phyloP scores from a whole-genome alignment of 2,329 filamentous ascomycete genomes.

The Penicillium sp. region DNA sequence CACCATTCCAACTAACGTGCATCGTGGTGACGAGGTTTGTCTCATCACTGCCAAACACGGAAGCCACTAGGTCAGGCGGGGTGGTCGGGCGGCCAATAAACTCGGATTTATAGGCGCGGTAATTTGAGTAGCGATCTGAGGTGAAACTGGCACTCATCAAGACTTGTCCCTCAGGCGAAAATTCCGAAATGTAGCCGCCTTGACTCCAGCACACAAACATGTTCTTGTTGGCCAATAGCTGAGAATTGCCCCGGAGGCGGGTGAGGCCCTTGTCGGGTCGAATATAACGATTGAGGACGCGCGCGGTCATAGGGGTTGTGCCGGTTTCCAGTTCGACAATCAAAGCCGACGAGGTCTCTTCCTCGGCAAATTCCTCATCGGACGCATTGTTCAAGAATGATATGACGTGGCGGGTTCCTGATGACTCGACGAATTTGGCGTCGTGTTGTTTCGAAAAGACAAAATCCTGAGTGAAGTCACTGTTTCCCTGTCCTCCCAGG shows the following conservation, averaged over 20 bases:
- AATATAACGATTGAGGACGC: slow-evolving; percentile 25
- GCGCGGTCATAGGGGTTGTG: slow-evolving; percentile 27
- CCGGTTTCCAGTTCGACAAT: slow-evolving; percentile 31
- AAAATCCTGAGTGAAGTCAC: slow-evolving; percentile 33
- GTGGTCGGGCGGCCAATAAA: slow-evolving; percentile 34
- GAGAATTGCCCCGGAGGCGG: slow-evolving; percentile 35
- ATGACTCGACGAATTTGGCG: slow-evolving; percentile 31
- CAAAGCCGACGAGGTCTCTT: slow-evolving; percentile 29
- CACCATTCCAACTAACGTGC: slow-evolving; percentile 40
- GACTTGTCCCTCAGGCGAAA: slow-evolving; percentile 27
- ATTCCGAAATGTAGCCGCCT: slow-evolving; percentile 35
- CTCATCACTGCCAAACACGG: slow-evolving; percentile 27
- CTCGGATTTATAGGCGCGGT: slow-evolving; percentile 41
- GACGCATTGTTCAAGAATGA: slow-evolving; percentile 37
- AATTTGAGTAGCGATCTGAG: slow-evolving; percentile 34
- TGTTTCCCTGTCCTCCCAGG: slow-evolving; percentile 31
- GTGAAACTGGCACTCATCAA: slow-evolving; percentile 35
- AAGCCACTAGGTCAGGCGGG: slow-evolving; percentile 31
- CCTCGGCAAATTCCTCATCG: slow-evolving; percentile 28
- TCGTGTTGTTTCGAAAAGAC: slow-evolving; percentile 40
- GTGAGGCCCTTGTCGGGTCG: slow-evolving; percentile 35
- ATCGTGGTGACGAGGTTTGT: slow-evolving; percentile 29
- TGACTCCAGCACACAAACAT: slow-evolving; percentile 38
- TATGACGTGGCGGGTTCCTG: slow-evolving; percentile 31
- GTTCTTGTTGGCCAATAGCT: slow-evolving; percentile 37